These are phyloP conservation scores for Calophaca sinica DNA, from an alignment of 306 rosid species.

Conservation along the genomic window DNA sequence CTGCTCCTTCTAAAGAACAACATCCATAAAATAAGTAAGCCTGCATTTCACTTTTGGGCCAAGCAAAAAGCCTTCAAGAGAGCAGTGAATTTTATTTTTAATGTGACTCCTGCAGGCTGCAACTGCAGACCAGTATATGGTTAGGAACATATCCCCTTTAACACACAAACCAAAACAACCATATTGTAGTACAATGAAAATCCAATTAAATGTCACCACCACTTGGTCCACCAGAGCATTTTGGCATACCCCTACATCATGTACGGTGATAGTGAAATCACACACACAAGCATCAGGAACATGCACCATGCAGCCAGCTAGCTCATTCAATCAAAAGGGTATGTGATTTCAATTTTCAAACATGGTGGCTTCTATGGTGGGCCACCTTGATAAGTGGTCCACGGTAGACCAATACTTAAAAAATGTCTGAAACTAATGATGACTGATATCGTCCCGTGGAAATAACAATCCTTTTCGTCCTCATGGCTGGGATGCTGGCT, in stretches of 20 bases:
- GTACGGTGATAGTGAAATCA: conserved; percentile 44
- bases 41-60: conserved; percentile 42
- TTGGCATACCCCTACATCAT: conserved; percentile 40
- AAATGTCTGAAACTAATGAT: too few relatives aligned
- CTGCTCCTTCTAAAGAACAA: conserved; percentile 21
- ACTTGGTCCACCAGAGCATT: conserved; percentile 41
- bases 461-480: too few relatives aligned
- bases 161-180: conserved; percentile 51
- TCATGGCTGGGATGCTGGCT: too few relatives aligned
- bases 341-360: too few relatives aligned
- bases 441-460: too few relatives aligned
- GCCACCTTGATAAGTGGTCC: too few relatives aligned
- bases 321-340: not conserved
- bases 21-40: conserved; percentile 22
- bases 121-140: conserved; percentile 39
- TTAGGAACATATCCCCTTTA: conserved; percentile 43
- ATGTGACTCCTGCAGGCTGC: conserved; percentile 20
- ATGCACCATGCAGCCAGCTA: conserved; percentile 43
- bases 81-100: conserved; percentile 2
- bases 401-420: too few relatives aligned
- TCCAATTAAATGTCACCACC: conserved; percentile 39
- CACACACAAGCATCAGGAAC: conserved; percentile 31
- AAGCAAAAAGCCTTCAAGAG: conserved; percentile 43
- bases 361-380: too few relatives aligned
- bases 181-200: conserved; percentile 45